Evolutionary conservation across 2,329 filamentous ascomycete genomes (phyloP).

Genomic region (Cyclaneusma minus): DNA sequence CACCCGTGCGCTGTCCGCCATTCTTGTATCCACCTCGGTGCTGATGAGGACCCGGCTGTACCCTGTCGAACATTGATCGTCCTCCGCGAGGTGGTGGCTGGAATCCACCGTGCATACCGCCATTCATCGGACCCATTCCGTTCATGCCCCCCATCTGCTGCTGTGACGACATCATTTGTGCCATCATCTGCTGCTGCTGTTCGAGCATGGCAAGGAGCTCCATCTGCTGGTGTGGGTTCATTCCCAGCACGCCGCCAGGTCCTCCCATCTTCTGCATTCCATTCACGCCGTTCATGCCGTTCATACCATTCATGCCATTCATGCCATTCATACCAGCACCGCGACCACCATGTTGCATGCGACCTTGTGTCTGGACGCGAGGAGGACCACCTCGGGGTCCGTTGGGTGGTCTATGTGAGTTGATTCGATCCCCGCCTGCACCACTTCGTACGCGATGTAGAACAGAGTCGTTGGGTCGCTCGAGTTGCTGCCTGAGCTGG

Average conservation of each 20-base stretch:
- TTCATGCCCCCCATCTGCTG: slow-evolving; percentile 44
- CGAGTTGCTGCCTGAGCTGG: slow-evolving; percentile 71
- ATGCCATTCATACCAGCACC: slow-evolving; percentile 31
- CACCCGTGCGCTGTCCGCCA: slow-evolving; percentile 4
- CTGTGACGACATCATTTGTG: slow-evolving; percentile 40
- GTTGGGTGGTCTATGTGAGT: slow-evolving; percentile 58
- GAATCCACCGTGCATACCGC: slow-evolving; percentile 32
- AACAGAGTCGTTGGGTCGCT: slow-evolving; percentile 57
- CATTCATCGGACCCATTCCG: slow-evolving; percentile 32
- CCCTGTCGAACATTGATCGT: slow-evolving; percentile 61
- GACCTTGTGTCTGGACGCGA: slow-evolving; percentile 22
- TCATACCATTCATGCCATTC: slow-evolving; percentile 30
- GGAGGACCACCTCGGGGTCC: slow-evolving; percentile 55
- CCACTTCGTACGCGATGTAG: slow-evolving; percentile 67
- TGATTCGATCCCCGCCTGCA: slow-evolving; percentile 64
- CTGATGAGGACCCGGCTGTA: slow-evolving; percentile 27
- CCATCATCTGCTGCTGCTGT: slow-evolving; percentile 78
- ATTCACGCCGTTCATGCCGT: slow-evolving; percentile 23
- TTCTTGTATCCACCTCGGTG: slow-evolving; percentile 8
- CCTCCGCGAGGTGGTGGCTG: slow-evolving; percentile 24
- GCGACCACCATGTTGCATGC: slow-evolving; percentile 31
- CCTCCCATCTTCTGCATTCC: slow-evolving; percentile 23
- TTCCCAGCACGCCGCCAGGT: slow-evolving; percentile 27
- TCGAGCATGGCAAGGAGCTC: slow-evolving; percentile 65
- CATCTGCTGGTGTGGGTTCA: slow-evolving; percentile 56